Evolutionary conservation across 805 yeast genomes (phyloP), one percentile per base, ranked within the genome.

Genomic region (Pichia nakasei): DNA sequence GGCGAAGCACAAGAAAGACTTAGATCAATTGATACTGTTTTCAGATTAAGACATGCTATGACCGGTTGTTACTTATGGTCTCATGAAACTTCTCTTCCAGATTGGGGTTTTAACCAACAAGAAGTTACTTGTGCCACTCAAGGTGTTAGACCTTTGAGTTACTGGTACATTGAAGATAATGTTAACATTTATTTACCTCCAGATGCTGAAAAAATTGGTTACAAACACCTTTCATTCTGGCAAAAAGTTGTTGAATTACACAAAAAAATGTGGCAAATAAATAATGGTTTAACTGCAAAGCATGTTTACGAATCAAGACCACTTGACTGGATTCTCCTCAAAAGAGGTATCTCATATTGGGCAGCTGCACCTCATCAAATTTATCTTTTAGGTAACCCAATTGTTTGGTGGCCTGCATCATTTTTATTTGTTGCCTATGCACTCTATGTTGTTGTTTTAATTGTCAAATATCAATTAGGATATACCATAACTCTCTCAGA

Each of bases 281-380:
- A 85, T 68, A 72, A 67, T 44, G 82, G 83, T 35, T 70, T 85
- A 58, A 80, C 82, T 36, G 74, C 75, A 26, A 73, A 80, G 53
- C 95, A 85, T 58, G 66, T 69, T 50, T 85, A 76, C 71, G 86
- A 83, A 64, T 81, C 89, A 6, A 57, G 68, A 45, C 94, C 95
- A 45, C 64, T 65, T 44, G 70, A 78, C 22, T 85, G 95, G 95
- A 89, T 93, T 45, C 65, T 80, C 26, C 68, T 85, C 48, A 55
- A 66, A 39, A 77, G 94, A 65, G 95, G 95, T 64, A 84, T 85
- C 56, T 81, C 82, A 60, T 85, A 85, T 66, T 85, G 94, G 94
- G 72, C 77, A 48, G 65, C 72, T 50, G 74, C 69, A 48, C 53
- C 56, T 27, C 46, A 45, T 22, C 85, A 78, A 59, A 72, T 85